These are phyloP conservation scores for Knufia petricola DNA, from an alignment of 2,329 filamentous ascomycete genomes.

Conservation along the genomic window DNA sequence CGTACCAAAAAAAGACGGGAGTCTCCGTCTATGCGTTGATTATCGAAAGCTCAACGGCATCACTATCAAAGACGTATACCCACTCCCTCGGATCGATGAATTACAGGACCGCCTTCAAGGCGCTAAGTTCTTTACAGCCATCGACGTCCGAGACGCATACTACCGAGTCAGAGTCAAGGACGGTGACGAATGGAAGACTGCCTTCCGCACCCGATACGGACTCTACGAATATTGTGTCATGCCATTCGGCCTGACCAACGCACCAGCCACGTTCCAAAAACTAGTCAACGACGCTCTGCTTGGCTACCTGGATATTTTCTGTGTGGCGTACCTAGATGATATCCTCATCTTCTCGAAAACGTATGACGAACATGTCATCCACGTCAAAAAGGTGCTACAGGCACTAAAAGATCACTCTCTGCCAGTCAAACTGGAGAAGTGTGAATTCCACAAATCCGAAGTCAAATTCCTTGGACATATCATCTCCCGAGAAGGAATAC, in stretches of 20 bases:
- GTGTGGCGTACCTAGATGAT: constrained; percentile 17
- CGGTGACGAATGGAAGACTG: constrained; percentile 19
- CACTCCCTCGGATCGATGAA: constrained; percentile 6
- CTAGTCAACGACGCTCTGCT: constrained; percentile 18
- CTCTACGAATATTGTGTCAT: constrained; percentile 22
- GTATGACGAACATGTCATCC: constrained; percentile 3
- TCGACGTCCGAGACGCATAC: constrained; percentile 11
- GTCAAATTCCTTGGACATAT: constrained; percentile 22
- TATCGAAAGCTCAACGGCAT: constrained; percentile 8
- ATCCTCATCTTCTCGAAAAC: constrained; percentile 16
- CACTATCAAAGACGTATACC: constrained; percentile 5
- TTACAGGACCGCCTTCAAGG: constrained; percentile 6
- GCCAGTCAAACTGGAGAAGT: constrained; percentile 19
- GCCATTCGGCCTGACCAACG: constrained; percentile 18
- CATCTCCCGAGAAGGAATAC: constrained; percentile 22
- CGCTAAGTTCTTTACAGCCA: constrained; percentile 2
- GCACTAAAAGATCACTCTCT: constrained; percentile 10
- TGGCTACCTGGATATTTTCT: constrained; percentile 13
- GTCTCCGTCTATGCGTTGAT: constrained; percentile 2
- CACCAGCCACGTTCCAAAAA: constrained; percentile 13
- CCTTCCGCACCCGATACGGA: constrained; percentile 14
- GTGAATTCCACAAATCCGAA: constrained; percentile 16
- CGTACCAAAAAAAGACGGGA: constrained; percentile 5
- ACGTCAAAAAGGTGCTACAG: constrained; percentile 16
- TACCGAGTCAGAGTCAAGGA: constrained; percentile 14